phyloP scores from a whole-genome alignment of 2,329 filamentous ascomycete species.

The Fusarium sp. region DNA sequence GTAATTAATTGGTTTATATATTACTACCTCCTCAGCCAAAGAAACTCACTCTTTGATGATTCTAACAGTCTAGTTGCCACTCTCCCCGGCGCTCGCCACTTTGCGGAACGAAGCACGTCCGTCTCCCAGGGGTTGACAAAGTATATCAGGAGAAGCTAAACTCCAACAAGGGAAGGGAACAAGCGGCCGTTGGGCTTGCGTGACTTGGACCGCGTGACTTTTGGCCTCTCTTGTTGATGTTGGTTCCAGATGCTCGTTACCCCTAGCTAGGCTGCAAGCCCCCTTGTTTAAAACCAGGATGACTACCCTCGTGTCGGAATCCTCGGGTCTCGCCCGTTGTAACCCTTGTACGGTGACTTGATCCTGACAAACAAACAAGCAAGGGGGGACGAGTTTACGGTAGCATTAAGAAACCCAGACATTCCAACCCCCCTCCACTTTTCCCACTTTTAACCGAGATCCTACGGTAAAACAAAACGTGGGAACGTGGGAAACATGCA shows the following conservation, averaged over 20 bases:
- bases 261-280: background rate
- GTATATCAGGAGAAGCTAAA: background rate
- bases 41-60: background rate
- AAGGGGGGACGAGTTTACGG: background rate
- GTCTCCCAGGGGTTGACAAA: background rate
- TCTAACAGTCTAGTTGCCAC: background rate
- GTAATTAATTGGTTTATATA: background rate
- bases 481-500: background rate
- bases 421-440: background rate
- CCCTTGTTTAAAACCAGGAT: background rate
- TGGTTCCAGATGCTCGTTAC: background rate
- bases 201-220: background rate
- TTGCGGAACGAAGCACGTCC: background rate
- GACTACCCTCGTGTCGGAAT: background rate
- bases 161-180: background rate
- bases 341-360: background rate
- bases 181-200: background rate
- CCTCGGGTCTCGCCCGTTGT: background rate
- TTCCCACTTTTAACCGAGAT: background rate
- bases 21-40: background rate
- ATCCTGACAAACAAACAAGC: background rate
- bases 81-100: background rate
- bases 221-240: background rate
- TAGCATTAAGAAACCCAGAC: background rate
- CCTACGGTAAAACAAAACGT: background rate